Base-by-base conservation (phyloP, 2,329 filamentous ascomycete species). In the Sphaceloma murrayae region DNA sequence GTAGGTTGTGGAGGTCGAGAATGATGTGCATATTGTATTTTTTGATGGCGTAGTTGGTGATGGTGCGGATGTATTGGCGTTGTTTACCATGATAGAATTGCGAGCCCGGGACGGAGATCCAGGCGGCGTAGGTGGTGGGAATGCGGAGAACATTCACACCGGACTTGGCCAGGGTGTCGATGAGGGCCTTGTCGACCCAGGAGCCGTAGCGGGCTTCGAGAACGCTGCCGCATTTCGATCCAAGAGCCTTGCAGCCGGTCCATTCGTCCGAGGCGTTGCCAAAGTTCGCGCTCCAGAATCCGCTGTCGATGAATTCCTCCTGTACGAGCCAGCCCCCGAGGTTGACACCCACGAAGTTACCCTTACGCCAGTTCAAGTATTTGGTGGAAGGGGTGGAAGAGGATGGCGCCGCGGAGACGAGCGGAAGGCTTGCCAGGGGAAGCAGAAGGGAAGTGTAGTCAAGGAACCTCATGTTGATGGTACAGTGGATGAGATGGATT, bases 1-100 rank as follows among this genome's bases (percentile, higher is more conserved):
- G 51, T 5, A 58, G 53, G 5, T 56, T 55, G 50, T 63, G 59
- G 10, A 63, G 48, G 24, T 56, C 59, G 11, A 62, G 51, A 22
- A 63, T 53, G 39, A 62, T 52, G 46, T 63, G 60, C 59, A 62
- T 63, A 26, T 52, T 53, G 46, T 62, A 57, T 22, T 53, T 56
- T 8, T 51, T 43, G 29, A 63, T 64, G 21, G 61, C 61, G 33
- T 65, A 64, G 6, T 40, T 17, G 36, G 36, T 40, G 47, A 48
- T 46, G 17, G 43, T 39, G 36, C 42, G 45, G 34, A 48, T 36
- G 38, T 48, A 26, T 22, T 30, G 33, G 19, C 42, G 43, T 33
- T 48, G 47, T 19, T 48, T 46, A 24, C 47, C 47, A 26, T 32
- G 38, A 43, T 48, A 48, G 11, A 48, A 43, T 27, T 30, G 43